phyloP scores from a whole-genome alignment of 73 alveolate genomes.

The Tetrahymena elliotti region DNA sequence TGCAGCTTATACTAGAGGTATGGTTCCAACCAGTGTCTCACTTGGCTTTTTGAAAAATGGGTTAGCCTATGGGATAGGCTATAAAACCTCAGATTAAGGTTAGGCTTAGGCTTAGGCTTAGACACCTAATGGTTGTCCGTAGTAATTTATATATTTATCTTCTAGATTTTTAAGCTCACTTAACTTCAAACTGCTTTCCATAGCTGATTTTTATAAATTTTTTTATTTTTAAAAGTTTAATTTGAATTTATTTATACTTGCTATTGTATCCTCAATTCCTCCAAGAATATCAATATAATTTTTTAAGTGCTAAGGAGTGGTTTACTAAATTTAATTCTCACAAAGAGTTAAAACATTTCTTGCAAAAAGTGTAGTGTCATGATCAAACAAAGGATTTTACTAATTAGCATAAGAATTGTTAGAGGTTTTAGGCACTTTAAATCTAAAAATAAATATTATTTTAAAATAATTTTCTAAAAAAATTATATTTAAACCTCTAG shows the following conservation, averaged over 20 bases:
- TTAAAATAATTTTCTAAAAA: too few relatives aligned
- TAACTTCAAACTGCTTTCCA: not conserved
- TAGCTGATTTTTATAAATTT: not conserved
- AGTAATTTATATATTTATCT: not conserved
- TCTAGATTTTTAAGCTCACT: not conserved
- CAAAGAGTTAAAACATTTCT: not conserved
- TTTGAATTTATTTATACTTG: not conserved
- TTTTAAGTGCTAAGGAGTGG: not conserved
- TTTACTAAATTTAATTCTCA: not conserved
- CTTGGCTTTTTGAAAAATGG: not conserved
- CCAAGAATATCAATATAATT: not conserved
- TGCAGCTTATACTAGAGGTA: not conserved
- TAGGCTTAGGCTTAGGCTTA: not conserved
- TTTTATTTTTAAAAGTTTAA: not conserved
- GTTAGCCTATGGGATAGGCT: not conserved
- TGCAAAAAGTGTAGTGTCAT: not conserved
- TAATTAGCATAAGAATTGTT: not conserved
- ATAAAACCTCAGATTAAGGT: not conserved
- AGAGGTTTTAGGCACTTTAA: not conserved
- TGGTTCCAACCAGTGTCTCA: not conserved
- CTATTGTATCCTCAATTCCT: not conserved
- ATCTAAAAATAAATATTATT: not conserved
- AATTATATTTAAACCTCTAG: not conserved
- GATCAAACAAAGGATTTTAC: not conserved
- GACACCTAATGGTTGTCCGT: not conserved